phyloP scores from a whole-genome alignment of 1,284 basidiomycete species.

The Singerocomus rubriflavus region DNA sequence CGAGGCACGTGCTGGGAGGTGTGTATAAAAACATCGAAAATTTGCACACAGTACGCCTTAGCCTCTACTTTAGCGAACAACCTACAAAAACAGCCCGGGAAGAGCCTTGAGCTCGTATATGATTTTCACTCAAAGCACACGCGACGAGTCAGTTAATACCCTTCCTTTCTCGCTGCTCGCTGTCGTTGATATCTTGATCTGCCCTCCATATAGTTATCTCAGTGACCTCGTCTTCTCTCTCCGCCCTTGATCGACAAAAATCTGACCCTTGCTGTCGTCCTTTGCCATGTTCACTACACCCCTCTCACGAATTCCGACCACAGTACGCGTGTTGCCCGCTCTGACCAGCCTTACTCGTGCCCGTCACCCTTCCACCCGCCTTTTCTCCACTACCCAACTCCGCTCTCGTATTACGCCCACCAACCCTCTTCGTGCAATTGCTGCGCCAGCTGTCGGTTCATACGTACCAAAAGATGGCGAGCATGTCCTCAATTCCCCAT shows the following conservation, averaged over 20 bases:
- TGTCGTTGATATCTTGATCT: slow-evolving; percentile 6
- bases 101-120: slow-evolving; percentile 51
- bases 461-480: slow-evolving; percentile 69
- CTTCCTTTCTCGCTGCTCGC: not conserved
- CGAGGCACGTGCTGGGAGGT: not conserved
- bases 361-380: slow-evolving; percentile 24
- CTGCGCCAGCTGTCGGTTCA: slow-evolving; percentile 75
- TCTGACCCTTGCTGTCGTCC: not conserved
- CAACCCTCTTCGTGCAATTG: slow-evolving; percentile 57
- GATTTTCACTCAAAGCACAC: slow-evolving; percentile 78
- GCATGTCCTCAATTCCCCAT: slow-evolving; percentile 87
- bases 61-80: not conserved
- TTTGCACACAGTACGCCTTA: too few relatives aligned
- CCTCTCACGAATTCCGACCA: slow-evolving; percentile 15
- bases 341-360: slow-evolving; percentile 13
- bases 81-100: not conserved
- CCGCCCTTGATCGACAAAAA: slow-evolving; percentile 43
- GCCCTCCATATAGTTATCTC: slow-evolving; percentile 57
- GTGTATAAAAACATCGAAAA: not conserved
- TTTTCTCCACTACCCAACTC: slow-evolving; percentile 34
- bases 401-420: slow-evolving; percentile 36
- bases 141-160: slow-evolving; percentile 71
- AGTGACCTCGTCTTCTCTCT: slow-evolving; percentile 84
- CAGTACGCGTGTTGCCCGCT: slow-evolving; percentile 10
- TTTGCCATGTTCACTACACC: slow-evolving; percentile 10